Base-by-base conservation (phyloP, 1,139 yeast species). In the Blastobotrys proliferans region DNA sequence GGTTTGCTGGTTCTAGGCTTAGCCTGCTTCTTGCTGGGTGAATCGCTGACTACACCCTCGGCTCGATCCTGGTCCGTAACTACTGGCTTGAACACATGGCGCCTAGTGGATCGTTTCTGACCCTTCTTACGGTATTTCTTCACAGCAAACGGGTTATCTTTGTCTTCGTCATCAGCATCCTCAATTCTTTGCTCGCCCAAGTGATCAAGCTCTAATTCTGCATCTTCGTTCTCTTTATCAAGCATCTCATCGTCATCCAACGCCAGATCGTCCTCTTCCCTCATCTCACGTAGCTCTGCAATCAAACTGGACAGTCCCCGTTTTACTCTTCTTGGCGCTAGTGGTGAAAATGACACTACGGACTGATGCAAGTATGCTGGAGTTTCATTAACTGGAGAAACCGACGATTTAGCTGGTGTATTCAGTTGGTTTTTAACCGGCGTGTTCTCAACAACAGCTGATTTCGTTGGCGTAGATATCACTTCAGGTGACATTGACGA, bases 81-180 rank as follows among this genome's bases (percentile, higher is more conserved):
- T 9, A 70, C 56, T 1, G 81, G 77, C 47, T 72, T 74, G 60
- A 81, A 72, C 46, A 74, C 76, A 58, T 76, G 78, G 45, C 82
- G 68, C 51, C 82, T 68, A 0, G 87, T 80, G 3, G 79, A 74
- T 56, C 90, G 66, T 64, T 81, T 82, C 40, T 76, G 82, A 66
- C 62, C 69, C 62, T 67, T 68, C 46, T 67, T 66, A 55, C 61
- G 67, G 46, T 52, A 54, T 35, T 45, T 53, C 39, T 14, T 35
- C 2, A 27, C 40, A 6, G 25, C 24, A 16, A 36, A 36, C 16
- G 40, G 40, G 14, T 25, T 28, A 39, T 26, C 33, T 46, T 43
- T 13, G 13, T 38, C 41, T 11, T 10, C 20, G 14, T 36, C 26
- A 4, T 14, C 34, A 49, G 5, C 29, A n/a, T n/a, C n/a, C 3